Base-by-base conservation (phyloP, 176 grass and related monocot species). In the Paspalum vaginatum region DNA sequence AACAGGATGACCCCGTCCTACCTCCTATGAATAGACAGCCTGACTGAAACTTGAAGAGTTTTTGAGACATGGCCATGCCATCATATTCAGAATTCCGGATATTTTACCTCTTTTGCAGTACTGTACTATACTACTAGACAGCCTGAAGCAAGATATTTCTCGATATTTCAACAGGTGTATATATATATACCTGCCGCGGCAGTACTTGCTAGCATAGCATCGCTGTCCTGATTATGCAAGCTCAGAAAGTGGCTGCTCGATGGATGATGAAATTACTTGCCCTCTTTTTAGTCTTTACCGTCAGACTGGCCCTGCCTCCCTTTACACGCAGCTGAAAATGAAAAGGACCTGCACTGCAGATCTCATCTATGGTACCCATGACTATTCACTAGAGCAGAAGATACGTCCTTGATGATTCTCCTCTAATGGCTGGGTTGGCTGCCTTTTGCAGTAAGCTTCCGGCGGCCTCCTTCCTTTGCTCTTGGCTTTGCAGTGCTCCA, bases 91-190 rank as follows among this genome's bases (percentile, higher is more conserved):
- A 32, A 32, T 32, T 45, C 39, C 4, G 54, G 50, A 72, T 65
- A 58, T 61, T 88, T 24, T 43, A 5, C 11, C 21, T 60, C 16
- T 13, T 66, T 17, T 70, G 22, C 50, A 32, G 2, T 1, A 2
- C n/a, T n/a, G 13, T 26, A 16, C 4, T 7, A 6, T 14, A 8
- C 14, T 22, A 16, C 1, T 10, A 8, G 6, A 46, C 41, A 15
- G 18, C 43, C 11, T 61, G 26, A 16, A 50, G 45, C 18, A 57
- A 77, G 65, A 87, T 83, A 79, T 73, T 83, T 80, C 16, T 32
- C 32, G 32, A 32, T 32, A 1, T 32, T 32, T 32, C 32, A 32
- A 32, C 32, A 32, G n/a, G n/a, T n/a, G n/a, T n/a, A n/a, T n/a
- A n/a, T 3, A 32, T 32, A 3, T 32, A 32, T 32, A 32, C 32